Percentiles rank a stretch among this genome's conserved stretches.
Conservation (phyloP, 805 yeast species). For the Candida multigemmis region DNA sequence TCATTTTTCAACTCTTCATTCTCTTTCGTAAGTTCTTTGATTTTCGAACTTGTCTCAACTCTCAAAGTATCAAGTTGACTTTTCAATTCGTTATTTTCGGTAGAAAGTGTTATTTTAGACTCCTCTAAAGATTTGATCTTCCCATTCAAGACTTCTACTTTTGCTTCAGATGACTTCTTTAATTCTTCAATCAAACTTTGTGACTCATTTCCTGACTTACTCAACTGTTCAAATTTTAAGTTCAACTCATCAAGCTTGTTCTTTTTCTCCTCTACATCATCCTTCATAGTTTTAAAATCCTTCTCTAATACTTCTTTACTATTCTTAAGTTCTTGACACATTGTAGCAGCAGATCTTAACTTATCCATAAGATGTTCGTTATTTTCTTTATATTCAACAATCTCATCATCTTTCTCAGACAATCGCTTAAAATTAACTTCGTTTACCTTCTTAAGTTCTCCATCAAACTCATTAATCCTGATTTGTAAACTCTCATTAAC, state of each 20-base stretch:
- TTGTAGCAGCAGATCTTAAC: conserved; percentile 27
- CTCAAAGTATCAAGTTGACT: conserved; percentile 2
- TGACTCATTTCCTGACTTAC: not conserved
- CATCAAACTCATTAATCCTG: conserved; percentile 11
- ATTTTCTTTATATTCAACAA: conserved; percentile 11
- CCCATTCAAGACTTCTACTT: not conserved
- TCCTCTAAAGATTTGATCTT: too few relatives aligned
- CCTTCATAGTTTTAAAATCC: conserved; percentile 6
- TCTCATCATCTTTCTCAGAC: conserved; percentile 8
- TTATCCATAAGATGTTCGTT: conserved; percentile 32
- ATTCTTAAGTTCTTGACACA: conserved; percentile 20
- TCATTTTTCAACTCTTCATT: conserved; percentile 5
- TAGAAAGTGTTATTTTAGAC: too few relatives aligned
- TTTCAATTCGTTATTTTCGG: conserved; percentile 1
- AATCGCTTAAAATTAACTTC: conserved; percentile 9
- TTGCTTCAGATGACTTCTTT: not conserved
- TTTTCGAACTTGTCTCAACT: conserved; percentile 4
- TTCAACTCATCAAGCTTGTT: conserved; percentile 6
- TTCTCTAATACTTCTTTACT: conserved; percentile 10
- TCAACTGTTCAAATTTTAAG: not conserved
- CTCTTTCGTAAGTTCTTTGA: conserved; percentile 4
- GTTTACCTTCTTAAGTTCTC: conserved; percentile 8
- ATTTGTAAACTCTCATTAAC: conserved; percentile 15
- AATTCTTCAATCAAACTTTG: not conserved
- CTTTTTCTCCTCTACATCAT: conserved; percentile 7